Evolutionary conservation across 768 basidiomycete species (phyloP), one percentile per base, ranked within the genome.

Genomic region (Leccinum uliginosum): DNA sequence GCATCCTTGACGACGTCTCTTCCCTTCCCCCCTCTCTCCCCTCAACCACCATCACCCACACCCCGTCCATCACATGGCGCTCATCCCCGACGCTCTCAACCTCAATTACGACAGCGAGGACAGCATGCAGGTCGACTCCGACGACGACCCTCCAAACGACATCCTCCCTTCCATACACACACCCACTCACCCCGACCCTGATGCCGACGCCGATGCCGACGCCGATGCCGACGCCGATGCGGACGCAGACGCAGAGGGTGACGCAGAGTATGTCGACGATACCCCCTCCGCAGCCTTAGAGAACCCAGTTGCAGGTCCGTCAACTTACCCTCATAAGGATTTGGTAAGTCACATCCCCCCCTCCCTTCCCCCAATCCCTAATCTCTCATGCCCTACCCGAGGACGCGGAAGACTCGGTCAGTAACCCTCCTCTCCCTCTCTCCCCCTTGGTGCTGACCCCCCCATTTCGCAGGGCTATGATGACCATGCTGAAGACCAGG

Each of bases 41-140:
- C 69, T 68, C 67, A 67, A 65, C 74, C 73, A 66, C 68, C 64
- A 72, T 63, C 67, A 56, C 62, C 57, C 57, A 50, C 55, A n/a
- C 51, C 32, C 61, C 65, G 44, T 63, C 56, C 72, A 29, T 57
- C 57, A 29, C 64, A 73, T 75, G 73, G 68, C 72, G 70, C 71
- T 65, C 70, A 66, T 60, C 50, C 64, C 72, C 65, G 73, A 73
- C 65, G 75, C 76, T 62, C 81, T 83, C 70, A 77, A 76, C 73
- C 72, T 83, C 70, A 75, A 76, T 72, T 86, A 84, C 46, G 69
- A 70, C 74, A 74, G 73, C 60, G 76, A 77, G 58, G 75, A 84
- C 65, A 82, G 83, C 69, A 89, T 89, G 87, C 80, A 86, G 67
- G 72, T 88, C 73, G 86, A 89, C 78, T 83, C 82, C 57, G 82